Percentiles rank a stretch among this genome's conserved stretches.
Conservation (phyloP, 108 stramenopile species). For the Skeletonema menzelii region DNA sequence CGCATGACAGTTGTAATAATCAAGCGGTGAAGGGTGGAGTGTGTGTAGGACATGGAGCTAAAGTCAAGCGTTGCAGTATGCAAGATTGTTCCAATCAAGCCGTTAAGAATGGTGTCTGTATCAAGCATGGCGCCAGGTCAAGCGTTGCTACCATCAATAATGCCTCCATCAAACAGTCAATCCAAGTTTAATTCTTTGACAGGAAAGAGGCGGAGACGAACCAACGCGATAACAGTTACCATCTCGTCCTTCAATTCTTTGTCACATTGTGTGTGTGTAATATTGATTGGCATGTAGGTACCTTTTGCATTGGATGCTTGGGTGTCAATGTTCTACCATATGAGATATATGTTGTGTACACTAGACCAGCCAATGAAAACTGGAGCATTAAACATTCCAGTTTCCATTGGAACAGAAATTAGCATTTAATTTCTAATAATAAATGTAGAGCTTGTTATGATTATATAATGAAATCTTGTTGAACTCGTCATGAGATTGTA, state of each 20-base stretch:
- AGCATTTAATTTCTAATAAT: not conserved
- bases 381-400: not conserved
- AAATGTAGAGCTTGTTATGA: not conserved
- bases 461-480: not conserved
- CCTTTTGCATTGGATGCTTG: not conserved
- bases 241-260: no score
- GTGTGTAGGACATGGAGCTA: not conserved
- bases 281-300: not conserved
- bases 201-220: no score
- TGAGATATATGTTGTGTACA: not conserved
- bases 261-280: not conserved
- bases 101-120: not conserved
- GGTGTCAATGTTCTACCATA: not conserved
- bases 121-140: constrained; percentile 1
- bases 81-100: not conserved
- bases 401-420: not conserved
- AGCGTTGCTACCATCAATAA: not conserved
- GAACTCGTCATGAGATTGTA: not conserved
- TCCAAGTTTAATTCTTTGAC: not conserved
- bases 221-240: no score
- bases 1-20: not conserved
- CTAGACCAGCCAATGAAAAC: not conserved
- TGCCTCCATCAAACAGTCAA: not conserved
- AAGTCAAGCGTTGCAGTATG: not conserved
- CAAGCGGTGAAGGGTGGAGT: constrained; percentile 2